Percentiles rank a stretch among this genome's conserved stretches.
Evolutionary conservation across 2,329 filamentous ascomycete species (phyloP).

Genomic region (Dichotomopilus funicola): DNA sequence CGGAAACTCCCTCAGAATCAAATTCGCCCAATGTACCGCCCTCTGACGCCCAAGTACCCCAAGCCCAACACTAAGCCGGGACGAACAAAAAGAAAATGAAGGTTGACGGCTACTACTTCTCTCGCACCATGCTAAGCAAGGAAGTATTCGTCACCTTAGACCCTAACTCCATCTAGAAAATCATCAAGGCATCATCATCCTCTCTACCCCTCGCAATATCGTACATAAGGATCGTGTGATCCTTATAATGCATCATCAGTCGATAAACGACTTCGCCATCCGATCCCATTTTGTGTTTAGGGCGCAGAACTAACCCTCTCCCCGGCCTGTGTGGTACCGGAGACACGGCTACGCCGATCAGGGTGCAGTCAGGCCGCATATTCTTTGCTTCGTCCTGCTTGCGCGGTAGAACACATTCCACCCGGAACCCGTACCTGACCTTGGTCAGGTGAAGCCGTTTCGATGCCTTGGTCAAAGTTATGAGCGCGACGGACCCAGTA

Average conservation of each 20-base stretch:
- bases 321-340: constrained; percentile 48
- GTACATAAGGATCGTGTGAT: constrained; percentile 65
- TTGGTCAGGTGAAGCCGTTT: constrained; percentile 20
- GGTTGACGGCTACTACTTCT: background rate
- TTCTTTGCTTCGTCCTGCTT: constrained; percentile 39
- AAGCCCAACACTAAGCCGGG: background rate
- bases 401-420: constrained; percentile 48
- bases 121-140: no score
- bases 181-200: constrained; percentile 18
- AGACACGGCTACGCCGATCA: constrained; percentile 63
- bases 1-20: background rate
- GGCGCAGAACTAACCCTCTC: constrained; percentile 21
- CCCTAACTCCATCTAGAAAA: constrained; percentile 13
- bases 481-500: constrained; percentile 57
- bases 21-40: background rate
- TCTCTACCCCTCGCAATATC: constrained; percentile 40
- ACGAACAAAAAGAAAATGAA: background rate
- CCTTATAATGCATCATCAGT: constrained; percentile 64
- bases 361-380: constrained; percentile 40
- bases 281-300: constrained; percentile 9
- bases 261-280: constrained; percentile 45
- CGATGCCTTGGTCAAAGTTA: constrained; percentile 48
- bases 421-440: constrained; percentile 40
- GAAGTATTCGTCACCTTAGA: no score
- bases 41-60: no score